Base-by-base conservation (phyloP, 257 asterid species). In the Plantago elongata region DNA sequence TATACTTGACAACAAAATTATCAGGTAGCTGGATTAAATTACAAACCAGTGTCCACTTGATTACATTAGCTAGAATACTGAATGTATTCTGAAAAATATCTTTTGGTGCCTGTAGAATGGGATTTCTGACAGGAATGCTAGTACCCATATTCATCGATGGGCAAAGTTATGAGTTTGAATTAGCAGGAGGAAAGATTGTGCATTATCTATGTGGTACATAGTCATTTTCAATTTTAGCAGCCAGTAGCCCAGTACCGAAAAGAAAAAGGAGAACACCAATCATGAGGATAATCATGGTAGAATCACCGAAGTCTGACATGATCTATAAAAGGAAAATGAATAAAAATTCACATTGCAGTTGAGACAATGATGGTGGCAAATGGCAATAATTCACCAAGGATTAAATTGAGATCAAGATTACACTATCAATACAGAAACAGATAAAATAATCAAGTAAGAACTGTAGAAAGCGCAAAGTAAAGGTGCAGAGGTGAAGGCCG, bases 11-110 rank as follows among this genome's bases (percentile, higher is more conserved):
- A 44, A 9, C 46, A 50, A 37, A 11, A 22, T 18, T 16, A 22
- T 34, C 22, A 3, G 34, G 49, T 17, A 66, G 46, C 49, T 22
- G 29, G 13, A 65, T 7, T 64, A 54, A 34, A 56, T 49, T 44
- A 58, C 46, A 12, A 54, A 45, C 62, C 27, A 50, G 64, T 17
- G n/a, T 27, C 22, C 59, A 56, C 22, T 51, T 13, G 22, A 2
- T 13, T 17, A 61, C 11, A 47, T 30, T 51, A 15, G 37, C 42
- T 34, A 6, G 51, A 15, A 17, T 12, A 18, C 45, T 27, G 13
- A 51, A 13, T 49, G 56, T 49, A 49, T 37, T 48, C 40, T 13
- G 46, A 15, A 8, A n/a, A 45, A 45, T 13, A 34, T 34, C 0
- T 52, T 63, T 30, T 40, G 9, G 43, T 6, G 44, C 22, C 46